Conservation (phyloP, 306 rosid genomes). For the Erythrophleum fordii region DNA sequence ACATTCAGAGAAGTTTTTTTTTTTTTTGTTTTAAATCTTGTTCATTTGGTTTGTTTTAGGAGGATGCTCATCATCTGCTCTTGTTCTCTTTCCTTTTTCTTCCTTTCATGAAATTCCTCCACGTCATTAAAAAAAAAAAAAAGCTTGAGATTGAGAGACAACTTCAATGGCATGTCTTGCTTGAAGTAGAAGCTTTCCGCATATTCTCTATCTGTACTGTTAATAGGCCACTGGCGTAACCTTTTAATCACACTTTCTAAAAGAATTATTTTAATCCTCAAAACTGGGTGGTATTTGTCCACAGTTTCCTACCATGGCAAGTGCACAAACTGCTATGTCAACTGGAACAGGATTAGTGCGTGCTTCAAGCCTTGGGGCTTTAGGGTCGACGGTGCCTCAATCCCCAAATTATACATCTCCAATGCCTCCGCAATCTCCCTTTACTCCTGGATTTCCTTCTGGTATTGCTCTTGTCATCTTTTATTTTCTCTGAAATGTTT, state of each 20-base stretch:
- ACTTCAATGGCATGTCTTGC: background rate
- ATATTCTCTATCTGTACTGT: background rate
- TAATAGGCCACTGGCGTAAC: background rate
- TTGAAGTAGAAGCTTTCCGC: background rate
- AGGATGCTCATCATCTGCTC: background rate
- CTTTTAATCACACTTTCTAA: background rate
- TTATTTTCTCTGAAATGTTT: slow-evolving; percentile 18
- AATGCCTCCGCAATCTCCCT: slow-evolving; percentile 40
- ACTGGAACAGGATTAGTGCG: slow-evolving; percentile 46
- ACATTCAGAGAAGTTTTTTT: background rate
- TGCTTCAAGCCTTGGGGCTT: slow-evolving; percentile 52
- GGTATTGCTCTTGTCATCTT: slow-evolving; percentile 51
- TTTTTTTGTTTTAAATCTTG: too few species aligned
- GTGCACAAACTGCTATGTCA: slow-evolving; percentile 40
- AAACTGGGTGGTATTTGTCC: slow-evolving; percentile 27
- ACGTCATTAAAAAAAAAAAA: background rate
- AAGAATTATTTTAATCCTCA: slow-evolving; percentile 12
- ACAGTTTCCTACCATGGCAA: slow-evolving; percentile 55
- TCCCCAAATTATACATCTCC: slow-evolving; percentile 46
- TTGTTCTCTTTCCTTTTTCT: background rate
- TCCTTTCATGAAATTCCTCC: background rate
- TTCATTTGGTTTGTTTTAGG: background rate
- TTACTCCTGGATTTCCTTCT: slow-evolving; percentile 40
- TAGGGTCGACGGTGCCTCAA: slow-evolving; percentile 45
- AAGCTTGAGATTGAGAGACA: background rate